These are phyloP conservation scores for Cyamopsis tetragonoloba DNA, from an alignment of 306 rosid species.

Conservation along the genomic window DNA sequence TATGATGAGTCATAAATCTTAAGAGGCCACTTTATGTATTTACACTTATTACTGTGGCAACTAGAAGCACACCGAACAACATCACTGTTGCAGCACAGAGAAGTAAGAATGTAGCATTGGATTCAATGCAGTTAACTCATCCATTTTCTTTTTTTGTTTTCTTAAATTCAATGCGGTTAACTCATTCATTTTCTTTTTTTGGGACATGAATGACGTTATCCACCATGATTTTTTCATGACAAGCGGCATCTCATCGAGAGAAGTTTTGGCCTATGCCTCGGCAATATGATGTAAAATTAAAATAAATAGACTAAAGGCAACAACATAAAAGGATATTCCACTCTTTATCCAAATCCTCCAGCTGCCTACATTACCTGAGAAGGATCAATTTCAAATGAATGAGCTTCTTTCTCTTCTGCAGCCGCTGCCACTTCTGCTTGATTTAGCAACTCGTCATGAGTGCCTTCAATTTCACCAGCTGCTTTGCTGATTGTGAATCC, in stretches of 20 bases:
- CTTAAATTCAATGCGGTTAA: background rate
- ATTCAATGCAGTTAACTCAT: background rate
- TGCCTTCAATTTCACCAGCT: constrained; percentile 67
- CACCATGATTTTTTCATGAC: background rate
- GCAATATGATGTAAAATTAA: background rate
- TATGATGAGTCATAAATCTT: no score
- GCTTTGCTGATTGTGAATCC: constrained; percentile 87
- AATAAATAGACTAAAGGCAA: background rate
- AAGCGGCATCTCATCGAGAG: background rate
- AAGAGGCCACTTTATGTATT: background rate
- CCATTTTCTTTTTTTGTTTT: background rate
- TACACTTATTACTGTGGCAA: background rate
- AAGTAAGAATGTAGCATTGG: background rate
- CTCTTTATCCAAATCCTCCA: background rate
- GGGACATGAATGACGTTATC: background rate
- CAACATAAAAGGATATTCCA: background rate
- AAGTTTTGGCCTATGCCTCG: background rate
- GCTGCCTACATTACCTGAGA: constrained; percentile 62
- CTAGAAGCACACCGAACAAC: background rate
- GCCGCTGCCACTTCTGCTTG: constrained; percentile 88
- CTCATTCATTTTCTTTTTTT: background rate
- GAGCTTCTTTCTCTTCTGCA: constrained; percentile 88
- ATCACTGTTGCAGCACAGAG: background rate
- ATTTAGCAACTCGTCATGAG: constrained; percentile 68
- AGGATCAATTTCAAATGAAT: constrained; percentile 81